These are phyloP conservation scores for Cystoisospora suis DNA, from an alignment of 169 alveolate genomes.

Conservation along the genomic window DNA sequence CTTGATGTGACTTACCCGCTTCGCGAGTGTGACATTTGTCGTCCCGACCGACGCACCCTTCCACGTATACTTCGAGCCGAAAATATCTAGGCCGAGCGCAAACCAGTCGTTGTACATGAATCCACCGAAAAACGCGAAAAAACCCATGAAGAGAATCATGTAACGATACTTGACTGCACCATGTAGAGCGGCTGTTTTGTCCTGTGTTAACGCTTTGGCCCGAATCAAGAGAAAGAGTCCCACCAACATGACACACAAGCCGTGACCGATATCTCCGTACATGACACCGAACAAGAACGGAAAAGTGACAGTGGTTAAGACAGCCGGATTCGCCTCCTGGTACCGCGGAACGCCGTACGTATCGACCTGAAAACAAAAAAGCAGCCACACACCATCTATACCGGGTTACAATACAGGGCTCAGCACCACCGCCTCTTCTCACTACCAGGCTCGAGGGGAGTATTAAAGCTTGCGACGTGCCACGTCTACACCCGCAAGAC, in stretches of 20 bases:
- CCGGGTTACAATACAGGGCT: neutral
- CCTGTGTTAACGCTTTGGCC: neutral
- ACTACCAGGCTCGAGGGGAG: too few species aligned
- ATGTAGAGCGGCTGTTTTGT: conserved; percentile 24
- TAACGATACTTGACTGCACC: conserved; percentile 82
- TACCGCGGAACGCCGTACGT: conserved; percentile 99
- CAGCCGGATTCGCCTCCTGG: conserved; percentile 98
- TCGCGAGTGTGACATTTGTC: neutral
- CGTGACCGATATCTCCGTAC: conserved; percentile 99
- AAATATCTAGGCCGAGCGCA: conserved; percentile 92
- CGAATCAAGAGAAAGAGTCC: conserved; percentile 38
- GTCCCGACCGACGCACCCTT: neutral
- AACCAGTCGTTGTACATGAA: conserved; percentile 97
- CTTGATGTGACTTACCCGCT: neutral
- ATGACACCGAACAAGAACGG: conserved; percentile 99
- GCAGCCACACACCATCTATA: conserved; percentile 28
- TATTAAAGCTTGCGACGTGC: too few species aligned
- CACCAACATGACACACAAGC: conserved; percentile 83
- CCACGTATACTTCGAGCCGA: conserved; percentile 79
- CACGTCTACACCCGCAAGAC: too few species aligned
- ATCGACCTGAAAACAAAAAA: conserved; percentile 82
- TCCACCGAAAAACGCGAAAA: conserved; percentile 92
- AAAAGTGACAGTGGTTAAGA: conserved; percentile 96
- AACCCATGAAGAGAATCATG: conserved; percentile 94
- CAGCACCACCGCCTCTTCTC: too few species aligned